These are phyloP conservation scores for Populus davidiana DNA, from an alignment of 345 rosid genomes.

Conservation along the genomic window DNA sequence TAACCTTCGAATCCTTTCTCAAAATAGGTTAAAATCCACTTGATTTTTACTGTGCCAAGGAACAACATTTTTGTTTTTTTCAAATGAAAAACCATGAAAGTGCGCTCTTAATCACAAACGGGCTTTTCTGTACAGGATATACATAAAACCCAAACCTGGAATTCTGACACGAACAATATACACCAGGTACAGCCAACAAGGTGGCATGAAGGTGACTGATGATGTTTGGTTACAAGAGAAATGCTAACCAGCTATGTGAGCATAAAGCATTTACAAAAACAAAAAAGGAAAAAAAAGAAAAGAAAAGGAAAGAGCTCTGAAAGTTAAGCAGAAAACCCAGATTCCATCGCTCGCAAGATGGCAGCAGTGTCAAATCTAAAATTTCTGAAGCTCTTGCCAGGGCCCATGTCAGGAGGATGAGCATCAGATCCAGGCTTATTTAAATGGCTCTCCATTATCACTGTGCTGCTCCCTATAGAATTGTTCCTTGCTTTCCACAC, in stretches of 20 bases:
- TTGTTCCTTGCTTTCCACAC: conserved; percentile 81
- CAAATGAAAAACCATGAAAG: not conserved
- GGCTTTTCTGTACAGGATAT: conserved; percentile 35
- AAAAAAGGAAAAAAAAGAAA: not conserved
- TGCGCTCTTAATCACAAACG: not conserved
- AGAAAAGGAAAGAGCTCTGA: not conserved
- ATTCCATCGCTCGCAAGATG: conserved; percentile 67
- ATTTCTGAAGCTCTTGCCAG: conserved; percentile 61
- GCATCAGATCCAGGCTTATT: conserved; percentile 37
- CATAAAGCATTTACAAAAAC: conserved; percentile 15
- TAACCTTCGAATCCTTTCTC: not conserved
- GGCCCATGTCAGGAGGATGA: conserved; percentile 49
- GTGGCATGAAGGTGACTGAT: not conserved
- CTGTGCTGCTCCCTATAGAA: conserved; percentile 48
- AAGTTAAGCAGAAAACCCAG: conserved; percentile 24
- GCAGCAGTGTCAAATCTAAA: conserved; percentile 59
- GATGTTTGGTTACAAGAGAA: conserved; percentile 12
- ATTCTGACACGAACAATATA: conserved; percentile 17
- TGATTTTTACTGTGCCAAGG: not conserved
- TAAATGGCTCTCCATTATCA: conserved; percentile 46
- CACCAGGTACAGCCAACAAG: conserved; percentile 20
- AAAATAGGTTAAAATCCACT: not conserved
- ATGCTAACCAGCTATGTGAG: conserved; percentile 23
- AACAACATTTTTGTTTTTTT: not conserved
- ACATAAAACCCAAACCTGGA: conserved; percentile 29